Evolutionary conservation across 2,329 filamentous ascomycete species (phyloP).

Genomic region (Cercospora zeina): DNA sequence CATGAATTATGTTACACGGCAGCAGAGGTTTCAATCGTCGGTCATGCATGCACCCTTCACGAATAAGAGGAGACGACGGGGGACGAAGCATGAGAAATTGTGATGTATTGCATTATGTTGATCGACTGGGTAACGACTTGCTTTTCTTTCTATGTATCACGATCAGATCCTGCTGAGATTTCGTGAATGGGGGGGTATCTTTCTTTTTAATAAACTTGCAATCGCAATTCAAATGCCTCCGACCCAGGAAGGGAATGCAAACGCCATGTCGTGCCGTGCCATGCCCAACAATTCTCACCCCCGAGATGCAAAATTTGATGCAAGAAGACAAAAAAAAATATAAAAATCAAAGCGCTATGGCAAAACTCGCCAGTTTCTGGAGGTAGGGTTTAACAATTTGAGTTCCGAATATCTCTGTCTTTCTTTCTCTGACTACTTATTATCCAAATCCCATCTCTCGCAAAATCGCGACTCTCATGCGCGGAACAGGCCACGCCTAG

Average conservation of each 20-base stretch:
- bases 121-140: not conserved
- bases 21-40: not conserved
- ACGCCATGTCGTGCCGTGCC: not conserved
- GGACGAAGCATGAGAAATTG: not conserved
- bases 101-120: not conserved
- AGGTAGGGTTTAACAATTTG: not conserved
- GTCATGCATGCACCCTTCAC: not conserved
- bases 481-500: slow-evolving; percentile 8
- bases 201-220: not conserved
- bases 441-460: not conserved
- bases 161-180: slow-evolving; percentile 1
- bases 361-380: not conserved
- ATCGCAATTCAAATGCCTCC: not conserved
- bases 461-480: not conserved
- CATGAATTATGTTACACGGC: not conserved
- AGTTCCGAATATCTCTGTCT: no score
- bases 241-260: no score
- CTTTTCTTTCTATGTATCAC: not conserved
- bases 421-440: not conserved
- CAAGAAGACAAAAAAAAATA: not conserved
- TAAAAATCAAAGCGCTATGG: not conserved
- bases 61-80: not conserved
- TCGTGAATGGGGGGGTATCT: not conserved
- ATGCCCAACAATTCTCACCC: not conserved
- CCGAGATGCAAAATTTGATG: not conserved